Evolutionary conservation across 2,329 filamentous ascomycete genomes (phyloP).

Genomic region (Penicillium sp.): DNA sequence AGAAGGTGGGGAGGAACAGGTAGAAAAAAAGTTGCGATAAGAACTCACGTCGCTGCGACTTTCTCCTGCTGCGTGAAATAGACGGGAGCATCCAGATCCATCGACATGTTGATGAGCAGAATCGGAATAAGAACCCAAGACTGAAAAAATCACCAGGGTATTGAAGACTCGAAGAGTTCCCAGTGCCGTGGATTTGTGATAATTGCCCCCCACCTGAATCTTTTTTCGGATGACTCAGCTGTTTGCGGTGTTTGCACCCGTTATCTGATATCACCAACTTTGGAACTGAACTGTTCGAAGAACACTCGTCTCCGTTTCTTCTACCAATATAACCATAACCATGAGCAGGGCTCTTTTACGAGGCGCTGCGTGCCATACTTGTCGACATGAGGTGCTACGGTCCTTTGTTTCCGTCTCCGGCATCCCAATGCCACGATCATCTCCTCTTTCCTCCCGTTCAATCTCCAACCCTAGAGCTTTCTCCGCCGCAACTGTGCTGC

Average conservation of each 20-base stretch:
- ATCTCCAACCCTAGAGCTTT: conserved; percentile 24
- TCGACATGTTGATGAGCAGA: conserved; percentile 36
- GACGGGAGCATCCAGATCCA: conserved; percentile 58
- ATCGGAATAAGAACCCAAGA: background rate
- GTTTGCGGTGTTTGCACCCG: conserved; percentile 25
- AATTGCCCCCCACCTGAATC: conserved; percentile 25
- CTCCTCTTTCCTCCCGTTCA: conserved; percentile 8
- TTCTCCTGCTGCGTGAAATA: conserved; percentile 45
- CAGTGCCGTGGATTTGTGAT: conserved; percentile 20
- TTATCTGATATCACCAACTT: conserved; percentile 12
- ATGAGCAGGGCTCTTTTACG: conserved; percentile 36
- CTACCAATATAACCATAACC: conserved; percentile 8
- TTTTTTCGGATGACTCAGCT: conserved; percentile 23
- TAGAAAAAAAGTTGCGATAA: conserved; percentile 11
- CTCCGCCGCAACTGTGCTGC: conserved; percentile 20
- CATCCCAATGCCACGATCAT: conserved; percentile 23
- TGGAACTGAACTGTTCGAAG: background rate
- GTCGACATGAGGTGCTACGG: conserved; percentile 29
- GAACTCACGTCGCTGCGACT: conserved; percentile 54
- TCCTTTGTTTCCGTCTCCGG: conserved; percentile 29
- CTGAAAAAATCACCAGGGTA: conserved; percentile 2
- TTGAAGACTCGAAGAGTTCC: conserved; percentile 4
- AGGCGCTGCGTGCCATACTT: conserved; percentile 29
- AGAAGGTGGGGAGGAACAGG: conserved; percentile 10
- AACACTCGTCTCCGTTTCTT: background rate